Evolutionary conservation across 2,329 filamentous ascomycete genomes (phyloP).

Genomic region (Aurifilum marmelostoma): DNA sequence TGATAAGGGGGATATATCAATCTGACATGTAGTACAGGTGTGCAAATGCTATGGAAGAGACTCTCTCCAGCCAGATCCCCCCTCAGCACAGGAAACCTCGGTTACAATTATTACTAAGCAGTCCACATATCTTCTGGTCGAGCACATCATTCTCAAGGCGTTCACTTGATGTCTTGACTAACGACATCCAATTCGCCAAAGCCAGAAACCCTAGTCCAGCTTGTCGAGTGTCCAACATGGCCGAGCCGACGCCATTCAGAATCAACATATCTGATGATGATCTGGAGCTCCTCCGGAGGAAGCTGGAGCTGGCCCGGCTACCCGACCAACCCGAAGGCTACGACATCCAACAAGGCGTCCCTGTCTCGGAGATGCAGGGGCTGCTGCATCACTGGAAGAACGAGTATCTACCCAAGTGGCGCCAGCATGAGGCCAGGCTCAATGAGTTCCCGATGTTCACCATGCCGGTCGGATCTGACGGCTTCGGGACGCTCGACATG

Average conservation of each 20-base stretch:
- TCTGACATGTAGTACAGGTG: no score
- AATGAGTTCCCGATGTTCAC: slow-evolving; percentile 13
- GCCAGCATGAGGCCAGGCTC: slow-evolving; percentile 9
- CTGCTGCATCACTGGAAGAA: slow-evolving; percentile 4
- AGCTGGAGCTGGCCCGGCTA: slow-evolving; percentile 11
- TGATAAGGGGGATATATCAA: neutral
- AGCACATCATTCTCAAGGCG: neutral
- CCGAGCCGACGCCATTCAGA: neutral
- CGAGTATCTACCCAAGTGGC: slow-evolving; percentile 7
- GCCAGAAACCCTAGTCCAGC: neutral
- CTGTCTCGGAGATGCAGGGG: neutral
- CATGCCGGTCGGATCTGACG: slow-evolving; percentile 40
- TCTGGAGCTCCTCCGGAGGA: slow-evolving; percentile 3
- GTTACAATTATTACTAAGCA: neutral
- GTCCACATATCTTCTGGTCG: neutral
- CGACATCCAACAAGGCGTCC: slow-evolving; percentile 13
- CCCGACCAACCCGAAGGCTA: slow-evolving; percentile 15
- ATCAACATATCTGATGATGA: neutral
- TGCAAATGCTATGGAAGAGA: neutral
- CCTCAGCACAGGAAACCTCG: neutral
- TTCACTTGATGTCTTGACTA: neutral
- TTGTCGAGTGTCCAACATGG: neutral
- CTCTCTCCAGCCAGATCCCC: neutral
- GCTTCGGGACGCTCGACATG: slow-evolving; percentile 61
- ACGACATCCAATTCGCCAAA: neutral